Conservation (phyloP, 768 basidiomycete genomes). For the Inosperma sp. region DNA sequence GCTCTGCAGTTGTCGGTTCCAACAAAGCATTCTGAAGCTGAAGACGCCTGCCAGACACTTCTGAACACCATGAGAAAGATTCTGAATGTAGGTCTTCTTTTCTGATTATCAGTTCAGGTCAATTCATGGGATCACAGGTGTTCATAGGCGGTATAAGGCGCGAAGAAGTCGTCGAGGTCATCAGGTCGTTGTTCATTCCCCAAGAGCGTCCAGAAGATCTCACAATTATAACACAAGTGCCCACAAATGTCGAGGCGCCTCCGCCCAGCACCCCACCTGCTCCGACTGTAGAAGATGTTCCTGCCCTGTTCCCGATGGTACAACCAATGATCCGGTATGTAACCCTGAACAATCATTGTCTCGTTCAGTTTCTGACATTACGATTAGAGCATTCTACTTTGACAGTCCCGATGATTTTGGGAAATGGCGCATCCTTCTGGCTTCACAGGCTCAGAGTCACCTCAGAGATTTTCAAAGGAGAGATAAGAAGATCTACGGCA, state of each 20-base stretch:
- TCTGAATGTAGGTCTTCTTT: conserved; percentile 16
- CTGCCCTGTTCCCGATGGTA: conserved; percentile 29
- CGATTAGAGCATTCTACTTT: conserved; percentile 44
- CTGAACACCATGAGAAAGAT: conserved; percentile 15
- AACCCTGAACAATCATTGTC: background rate
- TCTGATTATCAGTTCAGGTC: background rate
- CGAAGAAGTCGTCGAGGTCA: conserved; percentile 9
- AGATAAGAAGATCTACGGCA: conserved; percentile 41
- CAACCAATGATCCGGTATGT: conserved; percentile 46
- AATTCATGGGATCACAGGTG: conserved; percentile 5
- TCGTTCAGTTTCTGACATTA: background rate
- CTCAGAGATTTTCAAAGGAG: conserved; percentile 40
- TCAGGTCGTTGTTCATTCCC: conserved; percentile 17
- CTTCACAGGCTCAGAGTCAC: conserved; percentile 40
- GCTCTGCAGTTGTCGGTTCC: conserved; percentile 4
- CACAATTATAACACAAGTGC: background rate
- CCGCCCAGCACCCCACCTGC: background rate
- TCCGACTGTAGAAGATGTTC: conserved; percentile 3
- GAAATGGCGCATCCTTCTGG: conserved; percentile 54
- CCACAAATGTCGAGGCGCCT: background rate
- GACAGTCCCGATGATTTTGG: conserved; percentile 54
- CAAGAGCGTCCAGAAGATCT: conserved; percentile 3
- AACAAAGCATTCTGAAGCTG: background rate
- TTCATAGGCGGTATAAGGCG: conserved; percentile 5
- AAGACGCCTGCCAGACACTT: conserved; percentile 2